Evolutionary conservation across 805 yeast species (phyloP).

Genomic region (Wickerhamomyces subpelliculosus): DNA sequence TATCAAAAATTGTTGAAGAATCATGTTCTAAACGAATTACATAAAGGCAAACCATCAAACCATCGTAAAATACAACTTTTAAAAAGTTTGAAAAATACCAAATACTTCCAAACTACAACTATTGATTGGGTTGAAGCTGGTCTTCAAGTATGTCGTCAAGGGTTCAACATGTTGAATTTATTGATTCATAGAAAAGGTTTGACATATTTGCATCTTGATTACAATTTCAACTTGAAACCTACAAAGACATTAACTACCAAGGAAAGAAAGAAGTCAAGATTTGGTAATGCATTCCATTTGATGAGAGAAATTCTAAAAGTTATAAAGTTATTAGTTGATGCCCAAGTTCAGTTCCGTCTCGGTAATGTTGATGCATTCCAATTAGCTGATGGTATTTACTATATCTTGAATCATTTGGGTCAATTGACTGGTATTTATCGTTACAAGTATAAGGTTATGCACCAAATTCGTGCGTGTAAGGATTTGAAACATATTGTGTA

Average conservation of each 20-base stretch:
- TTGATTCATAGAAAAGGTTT: constrained; percentile 86
- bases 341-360: constrained; percentile 84
- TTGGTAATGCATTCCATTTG: constrained; percentile 93
- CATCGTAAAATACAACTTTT: constrained; percentile 53
- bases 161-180: constrained; percentile 86
- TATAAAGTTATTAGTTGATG: constrained; percentile 83
- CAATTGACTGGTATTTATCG: constrained; percentile 95
- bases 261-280: constrained; percentile 91
- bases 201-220: constrained; percentile 89
- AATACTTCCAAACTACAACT: constrained; percentile 83
- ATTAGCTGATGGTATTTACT: constrained; percentile 89
- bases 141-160: constrained; percentile 86
- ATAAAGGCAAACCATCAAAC: constrained; percentile 34
- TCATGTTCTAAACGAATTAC: constrained; percentile 66
- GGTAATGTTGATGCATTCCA: constrained; percentile 93
- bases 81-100: constrained; percentile 64
- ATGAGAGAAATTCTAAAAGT: constrained; percentile 83
- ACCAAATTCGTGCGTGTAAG: constrained; percentile 92
- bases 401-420: constrained; percentile 87
- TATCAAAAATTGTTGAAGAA: constrained; percentile 84
- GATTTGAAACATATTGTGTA: constrained; percentile 92
- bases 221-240: constrained; percentile 92
- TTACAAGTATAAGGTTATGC: constrained; percentile 97
- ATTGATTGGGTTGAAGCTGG: constrained; percentile 99
- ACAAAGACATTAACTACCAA: constrained; percentile 94